Evolutionary conservation across 257 asterid genomes (phyloP).

Genomic region (Thymus quinquecostatus): DNA sequence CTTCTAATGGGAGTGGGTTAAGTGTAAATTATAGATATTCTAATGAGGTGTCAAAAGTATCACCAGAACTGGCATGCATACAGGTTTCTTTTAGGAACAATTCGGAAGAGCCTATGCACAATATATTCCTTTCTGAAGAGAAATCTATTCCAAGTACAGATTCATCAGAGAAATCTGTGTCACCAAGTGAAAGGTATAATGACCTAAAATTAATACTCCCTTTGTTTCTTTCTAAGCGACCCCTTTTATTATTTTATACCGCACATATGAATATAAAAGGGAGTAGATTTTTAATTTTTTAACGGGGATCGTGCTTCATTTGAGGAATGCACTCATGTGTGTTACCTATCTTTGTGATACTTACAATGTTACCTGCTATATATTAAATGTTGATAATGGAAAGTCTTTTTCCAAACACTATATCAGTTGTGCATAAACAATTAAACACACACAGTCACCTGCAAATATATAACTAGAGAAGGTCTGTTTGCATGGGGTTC

Average conservation of each 20-base stretch:
- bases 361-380: conserved; percentile 5
- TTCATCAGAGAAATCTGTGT: conserved; percentile 55
- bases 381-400: not conserved
- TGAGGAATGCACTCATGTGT: conserved; percentile 15
- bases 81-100: conserved; percentile 66
- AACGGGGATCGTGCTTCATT: conserved; percentile 9
- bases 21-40: conserved; percentile 69
- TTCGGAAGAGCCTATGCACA: conserved; percentile 69
- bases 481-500: not conserved
- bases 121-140: conserved; percentile 67
- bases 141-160: conserved; percentile 50
- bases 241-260: too few relatives aligned
- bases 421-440: too few relatives aligned
- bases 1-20: conserved; percentile 83
- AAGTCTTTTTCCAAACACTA: not conserved
- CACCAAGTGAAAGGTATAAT: conserved; percentile 58
- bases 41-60: conserved; percentile 70
- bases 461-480: not conserved
- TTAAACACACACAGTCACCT: conserved; percentile 4
- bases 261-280: too few relatives aligned
- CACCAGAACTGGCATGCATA: conserved; percentile 66
- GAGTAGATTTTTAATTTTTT: too few relatives aligned
- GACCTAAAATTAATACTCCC: conserved; percentile 20
- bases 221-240: too few relatives aligned
- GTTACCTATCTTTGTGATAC: conserved; percentile 22